These are phyloP conservation scores for Peziza echinospora DNA, from an alignment of 495 filamentous ascomycete genomes.

Conservation along the genomic window DNA sequence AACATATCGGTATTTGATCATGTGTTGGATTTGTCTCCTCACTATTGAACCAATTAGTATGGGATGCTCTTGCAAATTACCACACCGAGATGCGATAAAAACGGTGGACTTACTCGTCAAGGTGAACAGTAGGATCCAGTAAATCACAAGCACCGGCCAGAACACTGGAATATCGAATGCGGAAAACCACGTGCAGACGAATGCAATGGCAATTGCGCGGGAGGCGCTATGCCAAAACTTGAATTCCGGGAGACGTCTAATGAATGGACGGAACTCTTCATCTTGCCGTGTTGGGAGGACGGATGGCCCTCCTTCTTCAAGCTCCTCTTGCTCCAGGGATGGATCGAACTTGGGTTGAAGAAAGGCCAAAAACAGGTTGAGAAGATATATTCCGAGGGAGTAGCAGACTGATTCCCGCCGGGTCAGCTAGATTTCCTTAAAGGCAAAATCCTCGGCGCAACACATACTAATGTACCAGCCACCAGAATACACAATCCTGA, in stretches of 20 bases:
- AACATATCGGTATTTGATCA: conserved; percentile 99
- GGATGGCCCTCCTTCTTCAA: conserved; percentile 70
- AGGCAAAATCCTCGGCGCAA: neutral
- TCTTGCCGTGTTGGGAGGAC: conserved; percentile 79
- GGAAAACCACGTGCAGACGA: conserved; percentile 76
- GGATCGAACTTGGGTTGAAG: conserved; percentile 97
- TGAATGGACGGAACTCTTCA: conserved; percentile 94
- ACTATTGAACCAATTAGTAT: conserved; percentile 30
- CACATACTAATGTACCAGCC: conserved; percentile 93
- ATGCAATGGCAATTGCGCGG: conserved; percentile 61
- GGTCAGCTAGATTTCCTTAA: neutral
- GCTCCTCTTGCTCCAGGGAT: conserved; percentile 81
- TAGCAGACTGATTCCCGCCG: conserved; percentile 49
- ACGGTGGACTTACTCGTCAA: conserved; percentile 55
- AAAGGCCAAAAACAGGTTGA: conserved; percentile 98
- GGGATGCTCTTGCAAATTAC: neutral
- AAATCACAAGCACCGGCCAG: conserved; percentile 94
- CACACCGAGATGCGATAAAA: too few relatives aligned
- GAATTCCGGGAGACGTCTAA: conserved; percentile 88
- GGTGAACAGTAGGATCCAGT: conserved; percentile 90
- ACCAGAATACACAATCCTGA: conserved; percentile 73
- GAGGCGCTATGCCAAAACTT: conserved; percentile 98
- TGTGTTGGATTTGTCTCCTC: conserved; percentile 97
- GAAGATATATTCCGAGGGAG: conserved; percentile 93
- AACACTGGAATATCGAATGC: conserved; percentile 94